Base-by-base conservation (phyloP, 352 stramenopile genomes). In the Phytophthora crassamura region DNA sequence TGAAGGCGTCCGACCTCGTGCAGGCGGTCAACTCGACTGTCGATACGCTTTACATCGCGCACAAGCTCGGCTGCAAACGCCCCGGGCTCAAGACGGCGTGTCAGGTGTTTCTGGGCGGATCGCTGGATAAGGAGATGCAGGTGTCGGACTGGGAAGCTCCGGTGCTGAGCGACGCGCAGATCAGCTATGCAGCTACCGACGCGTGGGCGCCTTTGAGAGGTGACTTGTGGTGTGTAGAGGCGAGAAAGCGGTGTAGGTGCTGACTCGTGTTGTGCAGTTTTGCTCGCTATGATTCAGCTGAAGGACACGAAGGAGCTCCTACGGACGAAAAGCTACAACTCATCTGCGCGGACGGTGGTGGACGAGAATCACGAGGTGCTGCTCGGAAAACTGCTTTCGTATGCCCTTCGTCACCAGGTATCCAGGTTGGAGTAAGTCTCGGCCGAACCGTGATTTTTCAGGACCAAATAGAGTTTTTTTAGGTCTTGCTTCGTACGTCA, bases 41-140 rank as follows among this genome's bases (percentile, higher is more conserved):
- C 35, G 87, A 95, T 63, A 95, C 87, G 57, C 71, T 95, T 30
- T 84, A 86, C 18, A 84, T 95, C 36, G 77, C 82, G 7, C 83
- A 84, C 62, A 89, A 93, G 47, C 70, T 95, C 33, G 87, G 87
- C 11, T 95, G 87, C 40, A 60, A 87, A 14, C 80, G 86, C 33
- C 87, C 87, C 4, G 83, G 84, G 14, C 72, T 95, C 12, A 82
- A 88, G 64, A 93, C 83, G 20, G 71, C 90, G 16, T 88, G 80
- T 32, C 80, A 91, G 39, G 52, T 95, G n/a, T 94, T 93, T 69
- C 69, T 93, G 22, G 71, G 68, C 12, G 69, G 77, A 10, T 80
- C 59, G 28, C 86, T 95, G 52, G 86, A 84, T 33, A 95, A 95
- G 61, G 77, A 89, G 42, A 93, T 95, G 87, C 87, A 95, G 59